Percentiles rank a stretch among this genome's conserved stretches.
These are phyloP conservation scores for Jasminum sambac DNA, from an alignment of 257 asterid species.

Conservation along the genomic window DNA sequence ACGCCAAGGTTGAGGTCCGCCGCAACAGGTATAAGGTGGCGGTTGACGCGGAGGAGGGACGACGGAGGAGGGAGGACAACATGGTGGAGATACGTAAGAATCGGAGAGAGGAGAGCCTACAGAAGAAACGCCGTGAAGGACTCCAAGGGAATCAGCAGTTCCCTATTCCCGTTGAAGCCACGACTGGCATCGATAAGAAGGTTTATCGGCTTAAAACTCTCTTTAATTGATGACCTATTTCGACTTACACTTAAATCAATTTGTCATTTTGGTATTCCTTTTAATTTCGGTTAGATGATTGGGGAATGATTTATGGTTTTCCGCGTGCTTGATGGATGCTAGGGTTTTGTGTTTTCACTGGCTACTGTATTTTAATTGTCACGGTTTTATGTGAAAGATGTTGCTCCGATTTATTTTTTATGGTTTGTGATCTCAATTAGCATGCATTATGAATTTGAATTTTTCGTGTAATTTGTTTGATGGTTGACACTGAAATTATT, in stretches of 20 bases:
- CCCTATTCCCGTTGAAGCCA: slow-evolving; percentile 43
- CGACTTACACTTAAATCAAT: neutral
- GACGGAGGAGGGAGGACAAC: slow-evolving; percentile 90
- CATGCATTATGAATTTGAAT: neutral
- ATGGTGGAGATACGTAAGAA: slow-evolving; percentile 94
- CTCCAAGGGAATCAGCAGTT: slow-evolving; percentile 40
- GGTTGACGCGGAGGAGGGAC: slow-evolving; percentile 91
- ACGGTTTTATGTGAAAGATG: neutral
- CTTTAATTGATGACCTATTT: neutral
- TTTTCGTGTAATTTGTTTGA: neutral
- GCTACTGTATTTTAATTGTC: neutral
- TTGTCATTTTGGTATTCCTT: neutral
- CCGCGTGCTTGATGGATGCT: slow-evolving; percentile 2
- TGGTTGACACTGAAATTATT: neutral
- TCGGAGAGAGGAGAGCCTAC: slow-evolving; percentile 82
- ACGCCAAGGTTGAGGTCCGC: slow-evolving; percentile 66
- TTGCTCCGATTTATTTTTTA: neutral
- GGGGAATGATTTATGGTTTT: slow-evolving; percentile 11
- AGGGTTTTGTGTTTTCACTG: slow-evolving; percentile 18
- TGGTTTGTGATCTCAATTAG: slow-evolving; percentile 1
- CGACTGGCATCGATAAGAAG: slow-evolving; percentile 56
- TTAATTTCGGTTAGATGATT: slow-evolving; percentile 3
- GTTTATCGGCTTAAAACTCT: slow-evolving; percentile 30
- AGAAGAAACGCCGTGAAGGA: slow-evolving; percentile 93
- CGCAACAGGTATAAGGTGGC: slow-evolving; percentile 90